Conservation (phyloP, 331 rosid species). For the Erythrophleum ivorense region DNA sequence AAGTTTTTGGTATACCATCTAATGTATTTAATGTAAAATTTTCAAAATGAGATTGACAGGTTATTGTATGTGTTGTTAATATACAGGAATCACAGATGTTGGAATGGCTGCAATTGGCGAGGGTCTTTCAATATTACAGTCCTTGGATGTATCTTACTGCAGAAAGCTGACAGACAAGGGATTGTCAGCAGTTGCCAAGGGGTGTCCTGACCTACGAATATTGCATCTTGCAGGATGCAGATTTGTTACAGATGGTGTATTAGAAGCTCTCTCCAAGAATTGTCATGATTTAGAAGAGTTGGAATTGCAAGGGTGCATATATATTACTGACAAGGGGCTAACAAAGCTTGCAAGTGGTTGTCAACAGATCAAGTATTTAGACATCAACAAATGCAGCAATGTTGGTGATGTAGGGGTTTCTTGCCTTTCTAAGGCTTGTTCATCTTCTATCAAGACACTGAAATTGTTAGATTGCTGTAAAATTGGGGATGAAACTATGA, state of each 20-base stretch:
- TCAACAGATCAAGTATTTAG: slow-evolving; percentile 56
- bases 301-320: slow-evolving; percentile 79
- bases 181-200: slow-evolving; percentile 76
- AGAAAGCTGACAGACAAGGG: slow-evolving; percentile 86
- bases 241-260: slow-evolving; percentile 59
- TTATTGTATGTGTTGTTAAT: slow-evolving; percentile 36
- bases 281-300: slow-evolving; percentile 73
- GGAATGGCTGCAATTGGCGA: slow-evolving; percentile 78
- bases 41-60: slow-evolving; percentile 6
- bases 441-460: slow-evolving; percentile 71
- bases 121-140: slow-evolving; percentile 72
- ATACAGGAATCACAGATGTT: slow-evolving; percentile 76
- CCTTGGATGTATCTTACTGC: slow-evolving; percentile 88
- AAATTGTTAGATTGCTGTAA: slow-evolving; percentile 87
- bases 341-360: slow-evolving; percentile 73
- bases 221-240: slow-evolving; percentile 84
- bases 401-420: slow-evolving; percentile 78
- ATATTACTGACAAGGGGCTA: slow-evolving; percentile 74
- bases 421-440: slow-evolving; percentile 65
- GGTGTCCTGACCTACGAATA: slow-evolving; percentile 66
- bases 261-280: slow-evolving; percentile 68
- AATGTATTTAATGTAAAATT: slow-evolving; percentile 4
- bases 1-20: neutral
- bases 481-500: slow-evolving; percentile 68
- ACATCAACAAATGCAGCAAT: slow-evolving; percentile 84